Evolutionary conservation across 148 eudicot genomes (phyloP).

Genomic region (Spergularia bocconei): DNA sequence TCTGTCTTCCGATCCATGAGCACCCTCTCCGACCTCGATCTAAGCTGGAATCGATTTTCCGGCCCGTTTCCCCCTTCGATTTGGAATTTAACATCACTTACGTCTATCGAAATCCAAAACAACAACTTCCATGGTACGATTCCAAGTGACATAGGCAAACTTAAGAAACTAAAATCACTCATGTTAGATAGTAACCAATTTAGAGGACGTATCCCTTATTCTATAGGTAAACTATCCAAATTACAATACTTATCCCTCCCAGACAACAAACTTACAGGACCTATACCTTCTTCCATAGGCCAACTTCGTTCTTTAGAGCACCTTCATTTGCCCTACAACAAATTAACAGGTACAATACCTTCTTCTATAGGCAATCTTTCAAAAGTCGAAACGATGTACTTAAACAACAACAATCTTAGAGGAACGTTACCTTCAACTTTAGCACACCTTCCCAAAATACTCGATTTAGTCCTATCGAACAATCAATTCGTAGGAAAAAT

Average conservation of each 20-base stretch:
- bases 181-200: constrained; percentile 41
- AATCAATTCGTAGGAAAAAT: constrained; percentile 52
- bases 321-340: constrained; percentile 38
- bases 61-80: constrained; percentile 22
- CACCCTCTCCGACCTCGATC: constrained; percentile 35
- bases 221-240: constrained; percentile 50
- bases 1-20: constrained; percentile 30
- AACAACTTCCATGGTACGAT: too few species aligned
- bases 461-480: constrained; percentile 41
- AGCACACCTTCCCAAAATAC: constrained; percentile 44
- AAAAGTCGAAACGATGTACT: constrained; percentile 39
- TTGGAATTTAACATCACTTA: too few species aligned
- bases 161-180: constrained; percentile 4
- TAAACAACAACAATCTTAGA: constrained; percentile 47
- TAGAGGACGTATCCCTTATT: constrained; percentile 45
- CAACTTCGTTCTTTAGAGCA: constrained; percentile 43
- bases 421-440: constrained; percentile 60
- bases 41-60: constrained; percentile 43
- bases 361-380: constrained; percentile 44
- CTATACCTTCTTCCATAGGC: constrained; percentile 52
- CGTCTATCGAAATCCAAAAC: too few species aligned
- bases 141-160: too few species aligned
- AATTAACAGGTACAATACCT: constrained; percentile 48
- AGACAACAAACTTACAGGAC: constrained; percentile 44
- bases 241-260: constrained; percentile 37